Percentiles rank a stretch among this genome's conserved stretches.
phyloP scores from a whole-genome alignment of 176 grass and related monocot species.

The Saccharum officinarum region DNA sequence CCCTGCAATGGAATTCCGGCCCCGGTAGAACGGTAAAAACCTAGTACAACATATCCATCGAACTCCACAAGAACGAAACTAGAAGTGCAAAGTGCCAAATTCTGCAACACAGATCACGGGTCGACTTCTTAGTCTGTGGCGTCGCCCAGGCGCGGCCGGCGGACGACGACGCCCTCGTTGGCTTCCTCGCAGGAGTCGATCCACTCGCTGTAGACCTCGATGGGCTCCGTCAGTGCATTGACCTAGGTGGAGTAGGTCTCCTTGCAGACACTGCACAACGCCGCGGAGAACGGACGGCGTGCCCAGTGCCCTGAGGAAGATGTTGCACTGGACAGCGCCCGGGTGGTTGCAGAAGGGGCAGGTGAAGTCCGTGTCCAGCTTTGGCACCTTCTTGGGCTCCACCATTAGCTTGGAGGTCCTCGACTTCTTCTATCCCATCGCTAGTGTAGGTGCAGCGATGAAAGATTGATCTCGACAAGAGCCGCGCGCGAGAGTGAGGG shows the following conservation, averaged over 20 bases:
- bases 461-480: too few relatives aligned
- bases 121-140: not conserved
- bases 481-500: too few relatives aligned
- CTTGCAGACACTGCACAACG: not conserved
- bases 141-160: not conserved
- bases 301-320: conserved; percentile 8
- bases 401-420: not conserved
- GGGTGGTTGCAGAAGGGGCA: conserved; percentile 34
- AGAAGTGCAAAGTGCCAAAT: too few relatives aligned
- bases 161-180: not conserved
- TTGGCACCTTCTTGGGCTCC: not conserved
- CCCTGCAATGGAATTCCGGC: too few relatives aligned
- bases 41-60: too few relatives aligned
- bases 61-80: too few relatives aligned
- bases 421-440: not conserved
- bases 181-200: not conserved
- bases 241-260: not conserved
- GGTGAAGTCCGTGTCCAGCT: not conserved
- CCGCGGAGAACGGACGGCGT: not conserved
- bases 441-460: not conserved
- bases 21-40: too few relatives aligned
- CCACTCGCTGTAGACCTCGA: conserved; percentile 7
- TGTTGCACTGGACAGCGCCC: not conserved
- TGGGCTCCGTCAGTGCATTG: not conserved
- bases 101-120: too few relatives aligned